Base-by-base conservation (phyloP, 2,329 filamentous ascomycete genomes). In the Bipolaris cookei region DNA sequence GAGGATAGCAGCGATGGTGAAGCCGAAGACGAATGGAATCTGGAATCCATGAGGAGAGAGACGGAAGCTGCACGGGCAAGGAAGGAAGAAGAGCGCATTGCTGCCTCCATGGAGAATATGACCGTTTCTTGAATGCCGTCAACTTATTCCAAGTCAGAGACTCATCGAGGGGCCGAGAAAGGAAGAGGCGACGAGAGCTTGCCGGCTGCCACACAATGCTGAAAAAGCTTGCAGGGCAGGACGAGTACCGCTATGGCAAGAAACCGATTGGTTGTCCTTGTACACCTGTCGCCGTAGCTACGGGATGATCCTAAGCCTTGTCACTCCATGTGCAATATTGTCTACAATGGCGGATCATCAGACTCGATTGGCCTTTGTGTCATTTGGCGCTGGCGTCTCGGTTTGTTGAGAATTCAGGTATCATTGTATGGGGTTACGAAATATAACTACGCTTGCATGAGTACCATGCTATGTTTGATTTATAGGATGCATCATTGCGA, bases 41-140 rank as follows among this genome's bases (percentile, higher is more conserved):
- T 97, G 68, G 88, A 92, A 68, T 91, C 88, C 59, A 79, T 98
- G 74, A 86, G 95, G 58, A 82, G 83, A 69, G 93, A 98, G 82
- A 99, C 95, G 0, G 91, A 97, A 74, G 86, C 84, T 3, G 73
- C 94, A 28, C 83, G 88, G 47, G 83, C 87, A 62, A 83, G 83
- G 81, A 93, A 90, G 76, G 94, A 97, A 77, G 89, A 92, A 66
- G 91, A 96, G 66, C 75, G 86, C 25, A 67, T 88, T 67, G 71
- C 70, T 2, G 66, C 64, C 7, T 51, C 62, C 37, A 28, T 60
- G 41, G 69, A 62, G 8, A 64, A 67, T 25, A 56, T 63, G 25
- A 61, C 59, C 3, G 59, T 62, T 30, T 64, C 68, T 66, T 63
- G 63, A 70, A 28, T 18, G 39, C 23, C 20, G 30, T 13, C 37